Percentiles rank a stretch among this genome's conserved stretches.
These are phyloP conservation scores for Phycomyces blakesleeanus DNA, from an alignment of 192 early-diverging fungal genomes.

Conservation along the genomic window DNA sequence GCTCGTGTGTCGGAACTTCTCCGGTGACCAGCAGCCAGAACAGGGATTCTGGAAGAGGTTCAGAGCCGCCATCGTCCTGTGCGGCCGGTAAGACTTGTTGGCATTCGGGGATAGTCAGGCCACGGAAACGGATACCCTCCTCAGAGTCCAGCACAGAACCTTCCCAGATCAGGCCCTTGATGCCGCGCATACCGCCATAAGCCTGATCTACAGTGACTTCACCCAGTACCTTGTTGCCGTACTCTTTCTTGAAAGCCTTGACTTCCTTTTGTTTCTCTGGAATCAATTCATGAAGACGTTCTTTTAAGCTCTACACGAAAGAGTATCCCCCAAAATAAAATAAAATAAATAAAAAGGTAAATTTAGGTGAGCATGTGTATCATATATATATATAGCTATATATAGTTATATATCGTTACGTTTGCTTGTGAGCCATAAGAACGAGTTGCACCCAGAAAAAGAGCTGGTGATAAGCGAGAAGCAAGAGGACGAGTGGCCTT, in stretches of 20 bases:
- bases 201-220: constrained; percentile 96
- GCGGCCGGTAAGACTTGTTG: constrained; percentile 87
- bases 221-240: constrained; percentile 86
- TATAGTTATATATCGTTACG: no score
- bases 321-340: no score
- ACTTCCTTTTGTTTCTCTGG: constrained; percentile 94
- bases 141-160: constrained; percentile 95
- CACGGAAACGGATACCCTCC: constrained; percentile 99
- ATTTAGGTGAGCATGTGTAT: no score
- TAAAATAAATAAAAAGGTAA: no score
- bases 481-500: no score
- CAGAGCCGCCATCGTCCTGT: constrained; percentile 75
- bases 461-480: no score
- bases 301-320: constrained; percentile 74
- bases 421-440: no score
- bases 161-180: constrained; percentile 99
- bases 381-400: no score
- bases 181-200: constrained; percentile 99
- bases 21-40: constrained; percentile 98
- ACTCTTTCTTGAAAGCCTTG: constrained; percentile 89
- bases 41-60: constrained; percentile 95
- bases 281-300: constrained; percentile 89
- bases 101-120: constrained; percentile 93
- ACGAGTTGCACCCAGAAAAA: no score
- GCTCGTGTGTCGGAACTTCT: constrained; percentile 90